A percentile compares a stretch with the other conserved stretches of the same genome.
Evolutionary conservation across 208 protist genomes (phyloP).

Genomic region (Phytomonas sp.): DNA sequence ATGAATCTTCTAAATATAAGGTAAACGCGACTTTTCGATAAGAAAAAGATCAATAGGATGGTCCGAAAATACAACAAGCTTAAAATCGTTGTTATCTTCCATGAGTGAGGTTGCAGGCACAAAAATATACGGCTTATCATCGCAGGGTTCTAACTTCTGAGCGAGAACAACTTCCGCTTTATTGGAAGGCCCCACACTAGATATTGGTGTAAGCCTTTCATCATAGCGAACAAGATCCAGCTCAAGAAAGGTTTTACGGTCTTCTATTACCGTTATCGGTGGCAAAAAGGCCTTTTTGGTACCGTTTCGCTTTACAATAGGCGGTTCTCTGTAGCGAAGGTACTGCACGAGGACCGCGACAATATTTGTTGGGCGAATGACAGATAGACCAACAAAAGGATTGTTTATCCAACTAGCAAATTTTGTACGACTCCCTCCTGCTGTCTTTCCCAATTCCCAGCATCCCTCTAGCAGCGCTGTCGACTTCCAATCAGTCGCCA

Average conservation of each 20-base stretch:
- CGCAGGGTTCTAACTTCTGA: slow-evolving; percentile 29
- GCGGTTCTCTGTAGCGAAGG: slow-evolving; percentile 63
- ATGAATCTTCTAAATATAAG: slow-evolving; percentile 30
- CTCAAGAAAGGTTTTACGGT: slow-evolving; percentile 62
- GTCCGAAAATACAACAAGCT: slow-evolving; percentile 78
- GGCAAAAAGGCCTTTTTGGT: slow-evolving; percentile 61
- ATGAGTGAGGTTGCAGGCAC: slow-evolving; percentile 66
- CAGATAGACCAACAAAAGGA: slow-evolving; percentile 68
- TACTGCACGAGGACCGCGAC: slow-evolving; percentile 78
- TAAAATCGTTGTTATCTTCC: slow-evolving; percentile 79
- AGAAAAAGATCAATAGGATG: slow-evolving; percentile 49
- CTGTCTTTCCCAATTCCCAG: slow-evolving; percentile 78
- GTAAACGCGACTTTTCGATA: slow-evolving; percentile 45
- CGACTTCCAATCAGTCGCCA: slow-evolving; percentile 68
- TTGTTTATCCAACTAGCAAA: slow-evolving; percentile 87
- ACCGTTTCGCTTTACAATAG: slow-evolving; percentile 47
- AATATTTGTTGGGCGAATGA: slow-evolving; percentile 48
- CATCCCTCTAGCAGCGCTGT: slow-evolving; percentile 40
- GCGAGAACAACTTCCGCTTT: slow-evolving; percentile 49
- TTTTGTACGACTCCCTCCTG: slow-evolving; percentile 54
- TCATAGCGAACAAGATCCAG: slow-evolving; percentile 72
- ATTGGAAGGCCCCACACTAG: slow-evolving; percentile 20
- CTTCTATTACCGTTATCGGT: slow-evolving; percentile 48
- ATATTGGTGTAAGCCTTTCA: slow-evolving; percentile 44
- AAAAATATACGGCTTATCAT: slow-evolving; percentile 54